These are phyloP conservation scores for Fusarium sp. DNA, from an alignment of 2,329 filamentous ascomycete genomes.

Conservation along the genomic window DNA sequence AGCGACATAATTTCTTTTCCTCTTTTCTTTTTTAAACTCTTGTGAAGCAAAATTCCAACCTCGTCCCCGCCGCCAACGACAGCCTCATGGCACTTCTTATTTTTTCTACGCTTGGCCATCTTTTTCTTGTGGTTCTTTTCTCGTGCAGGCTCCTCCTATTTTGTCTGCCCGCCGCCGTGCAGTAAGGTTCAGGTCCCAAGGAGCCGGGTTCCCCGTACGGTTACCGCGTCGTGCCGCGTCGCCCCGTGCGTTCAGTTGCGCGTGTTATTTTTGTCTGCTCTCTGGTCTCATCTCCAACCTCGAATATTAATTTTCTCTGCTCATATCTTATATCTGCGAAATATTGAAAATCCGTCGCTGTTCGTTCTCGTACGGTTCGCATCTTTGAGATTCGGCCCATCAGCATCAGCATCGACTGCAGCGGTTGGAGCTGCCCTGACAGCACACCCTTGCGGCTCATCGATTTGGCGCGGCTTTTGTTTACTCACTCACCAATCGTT, in stretches of 20 bases:
- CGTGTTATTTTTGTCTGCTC: slow-evolving; percentile 13
- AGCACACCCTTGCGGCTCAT: slow-evolving; percentile 15
- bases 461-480: slow-evolving; percentile 29
- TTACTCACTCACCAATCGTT: slow-evolving; percentile 20
- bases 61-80: slow-evolving; percentile 19
- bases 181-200: slow-evolving; percentile 8
- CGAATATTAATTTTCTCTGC: neutral
- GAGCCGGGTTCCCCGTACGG: slow-evolving; percentile 17
- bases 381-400: neutral
- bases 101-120: neutral
- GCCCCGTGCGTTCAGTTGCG: slow-evolving; percentile 15
- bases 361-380: slow-evolving; percentile 2
- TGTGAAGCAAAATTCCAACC: slow-evolving; percentile 21
- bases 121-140: neutral
- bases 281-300: slow-evolving; percentile 2
- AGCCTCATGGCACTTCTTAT: slow-evolving; percentile 22
- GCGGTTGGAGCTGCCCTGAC: slow-evolving; percentile 29
- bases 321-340: neutral
- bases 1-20: slow-evolving; percentile 17
- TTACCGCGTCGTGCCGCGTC: slow-evolving; percentile 34
- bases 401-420: slow-evolving; percentile 5
- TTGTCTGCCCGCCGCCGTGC: neutral
- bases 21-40: slow-evolving; percentile 17
- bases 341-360: neutral
- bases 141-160: neutral